Percentiles rank a stretch among this genome's conserved stretches.
Conservation (phyloP, 75 land plant species). For the Selaginella tamariscina region DNA sequence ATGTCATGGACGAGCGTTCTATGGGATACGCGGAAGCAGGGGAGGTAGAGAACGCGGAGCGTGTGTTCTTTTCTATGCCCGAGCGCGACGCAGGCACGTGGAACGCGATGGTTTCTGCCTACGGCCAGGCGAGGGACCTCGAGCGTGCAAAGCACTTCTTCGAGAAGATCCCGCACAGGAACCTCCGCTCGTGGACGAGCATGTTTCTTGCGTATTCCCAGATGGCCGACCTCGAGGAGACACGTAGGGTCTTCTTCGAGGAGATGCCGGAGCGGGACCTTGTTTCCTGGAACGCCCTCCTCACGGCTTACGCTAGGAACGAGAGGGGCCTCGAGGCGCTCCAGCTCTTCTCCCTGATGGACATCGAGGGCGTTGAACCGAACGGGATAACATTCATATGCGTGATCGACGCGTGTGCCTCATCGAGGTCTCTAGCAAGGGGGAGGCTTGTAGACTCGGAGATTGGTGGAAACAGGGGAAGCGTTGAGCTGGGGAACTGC, state of each 20-base stretch:
- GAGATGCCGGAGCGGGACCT: conserved; percentile 2
- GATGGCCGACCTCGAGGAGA: neutral
- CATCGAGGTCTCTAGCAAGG: neutral
- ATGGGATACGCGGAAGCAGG: neutral
- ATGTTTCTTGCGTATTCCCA: neutral
- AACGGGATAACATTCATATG: conserved; percentile 1
- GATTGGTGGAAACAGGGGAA: neutral
- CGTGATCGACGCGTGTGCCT: neutral
- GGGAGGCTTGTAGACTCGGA: neutral
- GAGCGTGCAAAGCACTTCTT: neutral
- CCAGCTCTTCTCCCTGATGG: neutral
- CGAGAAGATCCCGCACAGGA: neutral
- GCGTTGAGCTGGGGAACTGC: conserved; percentile 9
- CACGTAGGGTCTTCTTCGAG: neutral
- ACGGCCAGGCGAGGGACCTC: neutral
- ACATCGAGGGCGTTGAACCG: neutral
- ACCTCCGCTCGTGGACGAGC: conserved; percentile 1
- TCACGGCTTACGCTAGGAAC: neutral
- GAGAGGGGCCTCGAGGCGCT: conserved; percentile 1
- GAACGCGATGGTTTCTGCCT: neutral
- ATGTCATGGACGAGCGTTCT: neutral
- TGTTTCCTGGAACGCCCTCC: conserved; percentile 1
- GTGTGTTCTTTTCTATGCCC: neutral
- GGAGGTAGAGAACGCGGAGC: neutral
- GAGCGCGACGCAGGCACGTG: neutral